These are phyloP conservation scores for Alternaria sp. DNA, from an alignment of 2,329 filamentous ascomycete genomes.

Conservation along the genomic window DNA sequence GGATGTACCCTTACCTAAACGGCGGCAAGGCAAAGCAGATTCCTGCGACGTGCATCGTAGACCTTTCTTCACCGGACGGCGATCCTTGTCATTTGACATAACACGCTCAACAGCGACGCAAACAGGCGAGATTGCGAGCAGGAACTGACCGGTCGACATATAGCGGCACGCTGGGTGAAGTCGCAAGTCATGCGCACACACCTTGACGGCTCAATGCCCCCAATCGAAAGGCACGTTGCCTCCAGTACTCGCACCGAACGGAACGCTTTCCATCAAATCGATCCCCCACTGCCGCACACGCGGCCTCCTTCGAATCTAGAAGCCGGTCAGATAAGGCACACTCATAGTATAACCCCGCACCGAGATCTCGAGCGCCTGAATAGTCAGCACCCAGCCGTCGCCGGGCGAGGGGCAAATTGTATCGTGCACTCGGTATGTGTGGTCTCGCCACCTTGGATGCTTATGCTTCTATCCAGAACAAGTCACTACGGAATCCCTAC, in stretches of 20 bases:
- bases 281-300: slow-evolving; percentile 4
- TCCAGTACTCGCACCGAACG: slow-evolving; percentile 7
- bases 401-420: not conserved
- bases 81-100: slow-evolving; percentile 11
- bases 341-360: slow-evolving; percentile 15
- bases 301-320: not conserved
- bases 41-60: slow-evolving; percentile 17
- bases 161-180: not conserved
- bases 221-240: slow-evolving; percentile 8
- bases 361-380: not conserved
- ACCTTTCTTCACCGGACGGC: slow-evolving; percentile 19
- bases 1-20: slow-evolving; percentile 11
- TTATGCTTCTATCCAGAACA: not conserved
- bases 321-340: slow-evolving; percentile 17
- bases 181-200: slow-evolving; percentile 17
- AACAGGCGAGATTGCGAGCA: slow-evolving; percentile 3
- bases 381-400: slow-evolving; percentile 1
- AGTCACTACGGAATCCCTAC: not conserved
- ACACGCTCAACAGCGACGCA: slow-evolving; percentile 3
- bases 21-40: slow-evolving; percentile 10
- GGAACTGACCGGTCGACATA: slow-evolving; percentile 16
- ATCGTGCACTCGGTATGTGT: not conserved
- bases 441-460: not conserved
- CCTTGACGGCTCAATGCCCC: slow-evolving; percentile 7
- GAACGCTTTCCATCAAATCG: slow-evolving; percentile 3